These are phyloP conservation scores for Naumovozyma dairenensis DNA, from an alignment of 805 yeast genomes.

Conservation along the genomic window DNA sequence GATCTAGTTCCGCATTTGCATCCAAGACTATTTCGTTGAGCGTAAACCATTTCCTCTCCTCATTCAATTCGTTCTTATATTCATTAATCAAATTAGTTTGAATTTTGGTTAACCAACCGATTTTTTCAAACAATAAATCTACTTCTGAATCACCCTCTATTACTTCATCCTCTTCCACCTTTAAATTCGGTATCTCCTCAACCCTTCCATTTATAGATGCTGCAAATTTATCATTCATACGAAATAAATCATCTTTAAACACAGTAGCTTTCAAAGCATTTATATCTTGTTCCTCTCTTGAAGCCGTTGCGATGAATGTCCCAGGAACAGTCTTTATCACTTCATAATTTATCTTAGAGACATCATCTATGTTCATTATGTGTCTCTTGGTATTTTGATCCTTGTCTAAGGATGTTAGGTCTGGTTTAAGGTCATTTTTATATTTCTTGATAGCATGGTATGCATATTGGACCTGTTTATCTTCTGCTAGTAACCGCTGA, in stretches of 20 bases:
- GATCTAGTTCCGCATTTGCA: constrained; percentile 27
- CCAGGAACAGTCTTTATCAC: constrained; percentile 28
- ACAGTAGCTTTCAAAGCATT: constrained; percentile 17
- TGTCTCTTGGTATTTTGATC: constrained; percentile 18
- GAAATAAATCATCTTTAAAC: constrained; percentile 21
- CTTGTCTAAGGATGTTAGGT: background rate
- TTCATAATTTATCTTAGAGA: constrained; percentile 28
- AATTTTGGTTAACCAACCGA: constrained; percentile 14
- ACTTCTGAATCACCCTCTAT: constrained; percentile 1
- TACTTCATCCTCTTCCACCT: constrained; percentile 1
- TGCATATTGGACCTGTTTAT: constrained; percentile 13
- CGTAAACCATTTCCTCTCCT: constrained; percentile 26
- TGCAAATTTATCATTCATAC: constrained; percentile 21
- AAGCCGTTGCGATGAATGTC: constrained; percentile 8
- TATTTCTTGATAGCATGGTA: constrained; percentile 10
- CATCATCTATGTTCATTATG: constrained; percentile 25
- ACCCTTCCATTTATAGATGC: background rate
- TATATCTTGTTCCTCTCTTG: constrained; percentile 12
- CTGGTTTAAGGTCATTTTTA: constrained; percentile 4
- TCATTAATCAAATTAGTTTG: constrained; percentile 14
- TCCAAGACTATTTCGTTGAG: constrained; percentile 25
- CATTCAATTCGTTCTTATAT: constrained; percentile 12
- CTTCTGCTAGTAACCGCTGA: constrained; percentile 1
- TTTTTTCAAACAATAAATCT: constrained; percentile 10
- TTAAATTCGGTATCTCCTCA: background rate